Base-by-base conservation (phyloP, 2,329 filamentous ascomycete genomes). In the Xylariaceae sp. region DNA sequence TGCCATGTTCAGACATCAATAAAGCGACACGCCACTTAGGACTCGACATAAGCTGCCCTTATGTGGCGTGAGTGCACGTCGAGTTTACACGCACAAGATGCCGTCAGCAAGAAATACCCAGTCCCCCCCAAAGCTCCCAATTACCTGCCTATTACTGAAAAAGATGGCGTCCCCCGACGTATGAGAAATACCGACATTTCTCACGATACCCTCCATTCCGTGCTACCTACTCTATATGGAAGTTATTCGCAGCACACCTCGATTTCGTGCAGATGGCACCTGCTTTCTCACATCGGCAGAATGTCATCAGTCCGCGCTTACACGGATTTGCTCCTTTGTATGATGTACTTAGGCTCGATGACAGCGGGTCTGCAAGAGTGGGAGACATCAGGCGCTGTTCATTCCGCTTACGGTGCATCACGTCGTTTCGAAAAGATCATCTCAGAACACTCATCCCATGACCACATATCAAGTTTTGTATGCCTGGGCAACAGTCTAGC, bases 141-240 rank as follows among this genome's bases (percentile, higher is more conserved):
- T 21, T 42, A 32, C 36, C 47, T 13, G 43, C 36, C n/a, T n/a
- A n/a, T 29, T 2, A 16, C 21, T 34, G 41, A 45, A 40, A 53
- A 41, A 58, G 34, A 21, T 19, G 37, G 48, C 4, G 19, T 34
- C 41, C 30, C 19, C 41, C 46, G 18, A 41, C 22, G 32, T 44
- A 45, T 49, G 30, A 47, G 26, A 43, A 46, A 18, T 21, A 43
- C 36, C 36, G 18, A 39, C 43, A 37, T 47, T 43, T 32, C 21
- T 44, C 51, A 49, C 48, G 26, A 37, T 44, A 52, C 46, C 44
- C 37, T 54, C 44, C 34, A 29, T 45, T 44, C 30, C 46, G 44
- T 45, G 36, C 43, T 3, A 29, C 19, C 6, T 55, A 44, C 46
- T 40, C 26, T 29, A 46, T 51, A 29, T 10, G 50, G 45, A 37